Evolutionary conservation across 2,329 filamentous ascomycete genomes (phyloP), one percentile per base, ranked within the genome.

Genomic region (Grosmannia serpens): DNA sequence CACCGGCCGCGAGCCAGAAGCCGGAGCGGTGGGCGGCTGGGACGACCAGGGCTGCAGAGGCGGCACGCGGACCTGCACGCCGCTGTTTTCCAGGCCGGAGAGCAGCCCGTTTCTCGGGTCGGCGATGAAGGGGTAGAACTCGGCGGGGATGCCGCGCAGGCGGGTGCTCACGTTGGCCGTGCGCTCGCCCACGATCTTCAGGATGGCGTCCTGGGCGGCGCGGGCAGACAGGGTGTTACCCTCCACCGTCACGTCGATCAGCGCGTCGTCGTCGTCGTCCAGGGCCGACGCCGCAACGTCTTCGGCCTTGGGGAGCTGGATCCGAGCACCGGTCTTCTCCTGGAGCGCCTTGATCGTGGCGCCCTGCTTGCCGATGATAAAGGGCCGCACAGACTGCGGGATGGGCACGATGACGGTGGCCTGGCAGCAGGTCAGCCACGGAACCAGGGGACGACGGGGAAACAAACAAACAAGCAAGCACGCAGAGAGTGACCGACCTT

Each of bases 121-220:
- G 27, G 90, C 87, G 70, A 99, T 86, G 77, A 99, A 99, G 56
- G 92, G 92, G 73, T 94, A 99, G 72, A 94, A 95, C 70, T 96
- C 91, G 29, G 90, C 83, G 9, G 94, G 91, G 60, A 99, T 87
- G 54, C 86, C 85, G 71, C 86, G 89, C 64, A 99, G 74, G 66
- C 88, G 89, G 59, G 90, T 80, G 73, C 83, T 94, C 68, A 91
- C 82, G 65, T 87, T 92, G 58, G 89, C 87, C 57, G 88, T 85
- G 62, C 90, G 86, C 72, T 96, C 91, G 66, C 87, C 87, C 58
- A 89, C 90, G 69, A 97, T 96, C 67, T 86, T 87, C 67, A 89
- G 80, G 66, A 99, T 94, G 65, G 89, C 87, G 59, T 88, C 84
- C 61, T 85, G 85, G 58, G 94, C 94, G 71, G 90, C 84, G 63